These are phyloP conservation scores for Fraxinus platypoda DNA, from an alignment of 305 asterid genomes.

Conservation along the genomic window DNA sequence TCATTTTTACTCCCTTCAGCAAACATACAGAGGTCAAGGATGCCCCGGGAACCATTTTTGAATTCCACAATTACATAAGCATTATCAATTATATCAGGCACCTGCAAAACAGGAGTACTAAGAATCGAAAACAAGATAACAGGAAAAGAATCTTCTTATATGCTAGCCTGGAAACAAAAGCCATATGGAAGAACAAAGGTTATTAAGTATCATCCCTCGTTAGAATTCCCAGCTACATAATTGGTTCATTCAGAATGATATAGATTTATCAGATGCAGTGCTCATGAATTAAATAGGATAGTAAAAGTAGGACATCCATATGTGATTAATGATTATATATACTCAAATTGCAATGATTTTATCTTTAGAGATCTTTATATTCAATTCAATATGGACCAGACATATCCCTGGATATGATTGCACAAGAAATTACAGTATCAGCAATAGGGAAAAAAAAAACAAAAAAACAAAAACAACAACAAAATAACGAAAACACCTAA, in stretches of 20 bases:
- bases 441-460: too few relatives aligned
- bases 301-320: too few relatives aligned
- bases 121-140: background rate
- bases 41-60: conserved; percentile 77
- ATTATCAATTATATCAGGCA: conserved; percentile 92
- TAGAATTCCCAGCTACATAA: background rate
- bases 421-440: too few relatives aligned
- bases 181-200: background rate
- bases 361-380: too few relatives aligned
- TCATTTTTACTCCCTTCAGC: conserved; percentile 97
- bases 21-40: conserved; percentile 96
- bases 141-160: background rate
- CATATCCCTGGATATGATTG: too few relatives aligned
- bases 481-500: too few relatives aligned
- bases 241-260: background rate
- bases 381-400: too few relatives aligned
- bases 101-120: conserved; percentile 41
- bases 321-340: too few relatives aligned
- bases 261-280: too few relatives aligned
- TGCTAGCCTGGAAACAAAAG: background rate
- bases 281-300: too few relatives aligned
- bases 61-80: conserved; percentile 93
- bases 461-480: too few relatives aligned
- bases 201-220: conserved; percentile 1
- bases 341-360: too few relatives aligned